Base-by-base conservation (phyloP, 2,329 filamentous ascomycete genomes). In the Arthrobotrys conoides region DNA sequence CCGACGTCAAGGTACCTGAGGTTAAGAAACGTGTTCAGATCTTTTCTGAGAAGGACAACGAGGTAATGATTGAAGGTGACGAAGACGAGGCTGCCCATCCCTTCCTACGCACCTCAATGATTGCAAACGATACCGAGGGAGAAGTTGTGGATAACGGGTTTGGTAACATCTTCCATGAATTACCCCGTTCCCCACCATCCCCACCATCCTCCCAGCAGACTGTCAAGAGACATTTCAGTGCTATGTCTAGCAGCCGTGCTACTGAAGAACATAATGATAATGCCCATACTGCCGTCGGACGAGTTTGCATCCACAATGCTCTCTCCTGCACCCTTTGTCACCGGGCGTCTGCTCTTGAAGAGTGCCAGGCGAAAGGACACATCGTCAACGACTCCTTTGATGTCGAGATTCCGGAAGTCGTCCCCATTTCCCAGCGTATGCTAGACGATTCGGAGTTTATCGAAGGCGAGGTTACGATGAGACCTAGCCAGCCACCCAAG, bases 301-400 rank as follows among this genome's bases (percentile, higher is more conserved):
- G 53, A 14, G 51, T 79, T 44, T 77, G 69, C 20, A 69, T 80
- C 14, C 82, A 82, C 55, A 81, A 82, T 24, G 70, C 81, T n/a
- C 51, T 80, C 24, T 64, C 79, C 22, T 82, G 82, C 53, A 82
- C 82, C 24, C 81, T 82, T 51, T 82, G 82, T 41, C 69, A 79
- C 18, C 80, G 82, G 16, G 76, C 80, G 48, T 70, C 57, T n/a
- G 76, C 76, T 9, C 75, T 82, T 22, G 75, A 72, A 14, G 68
- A 68, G 38, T 78, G 75, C 78, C 71, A 73, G 46, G 64, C 51
- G 48, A 79, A 61, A 70, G 80, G 64, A 27, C 80, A 63, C 70
- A 79, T 73, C 27, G 77, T 79, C 38, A 80, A 80, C 30, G 80
- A 81, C 27, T 76, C 80, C 14, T 76, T 80, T 16, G 81, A 80